Percentiles rank a stretch among this genome's conserved stretches.
Evolutionary conservation across 805 yeast species (phyloP).

Genomic region (Kuraishia ogatae): DNA sequence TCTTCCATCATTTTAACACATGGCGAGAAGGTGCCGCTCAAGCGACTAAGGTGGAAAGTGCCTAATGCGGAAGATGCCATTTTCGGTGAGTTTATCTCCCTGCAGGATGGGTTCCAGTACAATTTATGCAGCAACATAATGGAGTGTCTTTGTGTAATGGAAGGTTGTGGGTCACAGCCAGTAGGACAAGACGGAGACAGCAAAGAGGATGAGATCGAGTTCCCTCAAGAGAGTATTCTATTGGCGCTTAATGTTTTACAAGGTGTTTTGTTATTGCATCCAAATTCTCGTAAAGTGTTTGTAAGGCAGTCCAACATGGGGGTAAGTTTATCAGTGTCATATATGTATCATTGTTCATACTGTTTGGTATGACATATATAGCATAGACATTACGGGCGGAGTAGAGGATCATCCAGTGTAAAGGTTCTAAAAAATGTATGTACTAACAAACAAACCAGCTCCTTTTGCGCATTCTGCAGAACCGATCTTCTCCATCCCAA

Average conservation of each 20-base stretch:
- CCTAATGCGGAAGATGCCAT: conserved; percentile 17
- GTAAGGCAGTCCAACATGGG: conserved; percentile 30
- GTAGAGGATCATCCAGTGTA: no score
- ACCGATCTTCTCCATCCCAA: conserved; percentile 7
- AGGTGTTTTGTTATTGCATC: conserved; percentile 54
- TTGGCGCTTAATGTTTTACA: conserved; percentile 34
- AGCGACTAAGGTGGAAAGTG: conserved; percentile 16
- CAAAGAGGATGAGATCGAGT: conserved; percentile 1
- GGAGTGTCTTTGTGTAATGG: conserved; percentile 10
- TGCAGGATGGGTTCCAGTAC: conserved; percentile 45
- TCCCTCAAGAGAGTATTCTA: conserved; percentile 10
- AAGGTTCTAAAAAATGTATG: no score
- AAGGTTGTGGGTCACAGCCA: background rate
- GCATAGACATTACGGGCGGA: no score
- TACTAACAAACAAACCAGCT: conserved; percentile 4
- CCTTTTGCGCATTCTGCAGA: conserved; percentile 17
- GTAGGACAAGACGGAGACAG: no score
- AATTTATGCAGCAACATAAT: conserved; percentile 36
- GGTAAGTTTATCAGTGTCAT: no score
- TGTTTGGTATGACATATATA: no score
- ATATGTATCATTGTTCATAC: no score
- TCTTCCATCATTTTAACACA: no score
- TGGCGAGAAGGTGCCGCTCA: background rate
- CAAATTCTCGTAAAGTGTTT: conserved; percentile 43
- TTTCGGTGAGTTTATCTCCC: conserved; percentile 29